Evolutionary conservation across 768 basidiomycete genomes (phyloP), one percentile per base, ranked within the genome.

Genomic region (Albatrellus ellisii): DNA sequence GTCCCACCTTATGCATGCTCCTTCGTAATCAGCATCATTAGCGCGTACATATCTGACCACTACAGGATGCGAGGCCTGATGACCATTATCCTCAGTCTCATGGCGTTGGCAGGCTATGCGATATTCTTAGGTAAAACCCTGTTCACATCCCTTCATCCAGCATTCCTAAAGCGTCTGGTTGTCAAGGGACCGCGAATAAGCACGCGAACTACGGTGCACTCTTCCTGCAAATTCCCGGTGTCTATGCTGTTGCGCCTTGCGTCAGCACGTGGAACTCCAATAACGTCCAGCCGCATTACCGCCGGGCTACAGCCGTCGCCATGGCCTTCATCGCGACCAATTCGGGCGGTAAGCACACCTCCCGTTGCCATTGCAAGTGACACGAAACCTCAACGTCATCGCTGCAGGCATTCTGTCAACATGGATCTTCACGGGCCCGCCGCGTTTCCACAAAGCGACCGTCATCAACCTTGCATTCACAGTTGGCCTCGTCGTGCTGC

Each of bases 1-100:
- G 59, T 60, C 7, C 59, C 60, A 9, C 59, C 61, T 1, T 62
- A 56, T 39, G 56, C 59, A 1, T 54, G 52, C 35, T 47, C 52
- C 27, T 56, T 56, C 41, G 47, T 54, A n/a, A 38, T 47, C 28
- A 44, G 46, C 43, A 47, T 50, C 26, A 17, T 34, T 26, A 17
- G 36, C 26, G 36, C 50, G 20, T 51, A 55, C 33, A 34, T 45
- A 12, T 47, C 42, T 7, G 51, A 52, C 29, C 42, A 43, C 22
- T 47, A 45, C 38, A 52, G 42, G 37, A 29, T 22, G 27, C 51
- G 51, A 10, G 46, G 49, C 7, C 22, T 41, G 17, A 47, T 50
- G 49, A 41, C 46, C 14, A 45, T 26, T 6, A 18, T 43, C 20
- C 35, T 36, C 27, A 28, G 38, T 9, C 36, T 52, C 21, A 22